A percentile compares a stretch with the other conserved stretches of the same genome.
These are phyloP conservation scores for Chenopodium quinoa DNA, from an alignment of 148 eudicot genomes.

Conservation along the genomic window DNA sequence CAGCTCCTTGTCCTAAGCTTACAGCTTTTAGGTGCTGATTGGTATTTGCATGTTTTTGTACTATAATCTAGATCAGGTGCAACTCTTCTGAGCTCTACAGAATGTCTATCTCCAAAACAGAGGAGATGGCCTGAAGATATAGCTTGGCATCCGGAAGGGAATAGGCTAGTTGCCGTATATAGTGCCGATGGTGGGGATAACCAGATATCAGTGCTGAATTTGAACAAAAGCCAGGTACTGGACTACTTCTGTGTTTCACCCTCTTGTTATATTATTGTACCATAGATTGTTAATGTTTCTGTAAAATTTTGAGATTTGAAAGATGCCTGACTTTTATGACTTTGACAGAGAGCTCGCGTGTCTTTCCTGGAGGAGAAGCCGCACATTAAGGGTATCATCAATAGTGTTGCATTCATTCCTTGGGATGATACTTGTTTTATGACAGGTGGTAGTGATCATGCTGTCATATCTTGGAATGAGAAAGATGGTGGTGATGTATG, in stretches of 20 bases:
- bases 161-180: slow-evolving; percentile 61
- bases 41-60: slow-evolving; percentile 20
- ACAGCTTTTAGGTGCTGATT: not conserved
- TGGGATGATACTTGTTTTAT: slow-evolving; percentile 77
- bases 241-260: not conserved
- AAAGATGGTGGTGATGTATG: slow-evolving; percentile 56
- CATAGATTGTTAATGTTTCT: not conserved
- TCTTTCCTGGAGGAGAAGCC: slow-evolving; percentile 75
- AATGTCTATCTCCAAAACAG: slow-evolving; percentile 66
- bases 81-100: slow-evolving; percentile 61
- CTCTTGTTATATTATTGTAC: not conserved
- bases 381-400: slow-evolving; percentile 82
- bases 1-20: not conserved
- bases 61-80: slow-evolving; percentile 72
- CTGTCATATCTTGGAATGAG: slow-evolving; percentile 75
- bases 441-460: slow-evolving; percentile 96
- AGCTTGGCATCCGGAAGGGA: slow-evolving; percentile 96
- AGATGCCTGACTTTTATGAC: slow-evolving; percentile 7
- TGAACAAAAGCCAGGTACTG: slow-evolving; percentile 67
- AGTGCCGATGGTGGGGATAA: slow-evolving; percentile 90
- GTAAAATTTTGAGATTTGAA: not conserved
- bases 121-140: slow-evolving; percentile 99
- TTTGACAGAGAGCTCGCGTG: slow-evolving; percentile 63
- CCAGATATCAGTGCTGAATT: slow-evolving; percentile 74
- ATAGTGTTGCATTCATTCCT: slow-evolving; percentile 82